These are phyloP conservation scores for Mycena metata DNA, from an alignment of 768 basidiomycete species.

Conservation along the genomic window DNA sequence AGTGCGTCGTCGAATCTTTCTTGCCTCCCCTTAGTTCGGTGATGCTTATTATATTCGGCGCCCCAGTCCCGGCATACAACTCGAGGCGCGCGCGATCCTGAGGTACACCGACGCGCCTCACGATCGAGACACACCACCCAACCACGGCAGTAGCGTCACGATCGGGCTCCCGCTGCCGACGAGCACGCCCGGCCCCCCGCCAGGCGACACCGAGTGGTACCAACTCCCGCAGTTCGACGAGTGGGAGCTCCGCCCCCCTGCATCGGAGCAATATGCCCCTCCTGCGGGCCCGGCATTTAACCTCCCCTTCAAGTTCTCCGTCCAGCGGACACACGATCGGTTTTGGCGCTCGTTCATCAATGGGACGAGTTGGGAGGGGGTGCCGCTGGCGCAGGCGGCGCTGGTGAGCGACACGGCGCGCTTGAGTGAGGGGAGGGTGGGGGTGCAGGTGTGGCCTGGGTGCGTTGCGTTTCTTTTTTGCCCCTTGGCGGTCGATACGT, in stretches of 20 bases:
- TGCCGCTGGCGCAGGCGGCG: slow-evolving; percentile 11
- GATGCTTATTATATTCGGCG: background rate
- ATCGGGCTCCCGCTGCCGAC: slow-evolving; percentile 1
- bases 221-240: slow-evolving; percentile 16
- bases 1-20: slow-evolving; percentile 16
- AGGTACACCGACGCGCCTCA: slow-evolving; percentile 8
- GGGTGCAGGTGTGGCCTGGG: slow-evolving; percentile 29
- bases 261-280: background rate
- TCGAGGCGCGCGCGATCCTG: slow-evolving; percentile 30
- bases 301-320: slow-evolving; percentile 34
- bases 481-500: background rate
- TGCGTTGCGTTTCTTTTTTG: slow-evolving; percentile 1
- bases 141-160: too few species aligned
- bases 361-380: slow-evolving; percentile 30
- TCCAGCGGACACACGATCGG: slow-evolving; percentile 32
- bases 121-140: background rate
- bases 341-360: slow-evolving; percentile 39
- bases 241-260: background rate
- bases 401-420: slow-evolving; percentile 10
- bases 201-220: background rate
- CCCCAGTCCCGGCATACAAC: slow-evolving; percentile 14
- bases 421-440: background rate
- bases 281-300: background rate
- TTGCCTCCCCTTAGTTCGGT: background rate
- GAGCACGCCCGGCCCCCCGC: background rate